phyloP scores from a whole-genome alignment of 2,329 filamentous ascomycete genomes.

The Calonectria naviculata region DNA sequence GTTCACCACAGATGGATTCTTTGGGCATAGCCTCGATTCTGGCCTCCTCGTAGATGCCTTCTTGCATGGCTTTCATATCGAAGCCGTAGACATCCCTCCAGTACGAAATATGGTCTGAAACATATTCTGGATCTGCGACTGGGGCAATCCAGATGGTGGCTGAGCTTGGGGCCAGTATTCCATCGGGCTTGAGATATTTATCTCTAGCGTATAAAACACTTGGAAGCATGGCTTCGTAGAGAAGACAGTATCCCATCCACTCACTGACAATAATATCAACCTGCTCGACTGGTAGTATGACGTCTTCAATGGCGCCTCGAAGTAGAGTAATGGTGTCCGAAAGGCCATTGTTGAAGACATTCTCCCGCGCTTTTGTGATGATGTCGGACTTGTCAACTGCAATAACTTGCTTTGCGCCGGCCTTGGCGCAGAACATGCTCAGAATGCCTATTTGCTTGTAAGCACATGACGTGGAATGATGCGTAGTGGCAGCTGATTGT shows the following conservation, averaged over 20 bases:
- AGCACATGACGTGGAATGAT: background rate
- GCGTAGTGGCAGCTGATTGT: constrained; percentile 37
- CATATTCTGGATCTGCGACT: constrained; percentile 80
- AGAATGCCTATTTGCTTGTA: constrained; percentile 71
- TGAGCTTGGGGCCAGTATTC: constrained; percentile 88
- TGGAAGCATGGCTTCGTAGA: constrained; percentile 97
- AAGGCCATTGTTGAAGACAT: constrained; percentile 84
- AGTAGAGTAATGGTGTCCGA: constrained; percentile 81
- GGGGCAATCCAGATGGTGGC: constrained; percentile 86
- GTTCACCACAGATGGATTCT: constrained; percentile 67
- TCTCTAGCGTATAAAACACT: constrained; percentile 91
- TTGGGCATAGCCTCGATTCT: constrained; percentile 78
- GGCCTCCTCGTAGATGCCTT: constrained; percentile 84
- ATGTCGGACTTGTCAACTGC: constrained; percentile 95
- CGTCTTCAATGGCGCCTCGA: constrained; percentile 89
- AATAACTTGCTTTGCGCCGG: constrained; percentile 86
- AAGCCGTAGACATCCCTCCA: constrained; percentile 97
- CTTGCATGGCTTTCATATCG: constrained; percentile 91
- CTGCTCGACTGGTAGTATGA: constrained; percentile 78
- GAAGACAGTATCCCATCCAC: constrained; percentile 96
- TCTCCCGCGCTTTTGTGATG: constrained; percentile 86
- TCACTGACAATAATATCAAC: constrained; percentile 97
- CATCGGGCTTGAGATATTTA: constrained; percentile 82
- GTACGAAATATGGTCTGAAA: constrained; percentile 82
- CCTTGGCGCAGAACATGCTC: constrained; percentile 93